Base-by-base conservation (phyloP, 768 basidiomycete genomes). In the Rhodotorula paludigena region DNA sequence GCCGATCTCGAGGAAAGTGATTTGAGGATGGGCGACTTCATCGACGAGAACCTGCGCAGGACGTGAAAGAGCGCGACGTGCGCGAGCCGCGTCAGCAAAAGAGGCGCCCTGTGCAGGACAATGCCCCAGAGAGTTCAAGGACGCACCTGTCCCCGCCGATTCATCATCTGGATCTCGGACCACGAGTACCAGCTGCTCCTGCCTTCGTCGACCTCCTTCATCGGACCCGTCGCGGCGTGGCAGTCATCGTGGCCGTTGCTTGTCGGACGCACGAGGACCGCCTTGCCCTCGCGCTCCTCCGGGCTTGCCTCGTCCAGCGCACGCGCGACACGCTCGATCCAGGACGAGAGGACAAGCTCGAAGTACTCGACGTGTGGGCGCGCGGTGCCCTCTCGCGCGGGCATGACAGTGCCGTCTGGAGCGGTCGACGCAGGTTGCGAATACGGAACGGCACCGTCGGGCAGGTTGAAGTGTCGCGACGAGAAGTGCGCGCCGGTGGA, bases 161-260 rank as follows among this genome's bases (percentile, higher is more conserved):
- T 57, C 57, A 57, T 57, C 21, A 5, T 33, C 12, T 21, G 12
- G 42, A 57, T 57, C 23, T 57, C 57, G 32, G 30, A 15, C 57
- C 57, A 57, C 32, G 42, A 45, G 30, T 25, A 57, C 57, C 57
- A 57, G 18, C 20, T 23, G 30, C 41, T 45, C 32, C 21, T 25
- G 4, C 5, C 23, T 20, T n/a, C 30, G 11, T 57, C 44, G 25
- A 28, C 41, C 6, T 33, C 32, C 20, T 9, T 5, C 12, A 57
- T 4, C 42, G 57, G 57, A 18, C 57, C 9, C 30, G 2, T 23
- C 7, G 57, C 57, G 11, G 5, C 5, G 23, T 57, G 57, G 18
- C 57, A 57, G 21, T 44, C 57, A 28, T 57, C n/a, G 32, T 57
- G 57, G 10, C 57, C 57, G 32, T n/a, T 41, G 32, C 30, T 45